Evolutionary conservation across 306 rosid species (phyloP), one percentile per base, ranked within the genome.

Genomic region (Quercus wislizeni): DNA sequence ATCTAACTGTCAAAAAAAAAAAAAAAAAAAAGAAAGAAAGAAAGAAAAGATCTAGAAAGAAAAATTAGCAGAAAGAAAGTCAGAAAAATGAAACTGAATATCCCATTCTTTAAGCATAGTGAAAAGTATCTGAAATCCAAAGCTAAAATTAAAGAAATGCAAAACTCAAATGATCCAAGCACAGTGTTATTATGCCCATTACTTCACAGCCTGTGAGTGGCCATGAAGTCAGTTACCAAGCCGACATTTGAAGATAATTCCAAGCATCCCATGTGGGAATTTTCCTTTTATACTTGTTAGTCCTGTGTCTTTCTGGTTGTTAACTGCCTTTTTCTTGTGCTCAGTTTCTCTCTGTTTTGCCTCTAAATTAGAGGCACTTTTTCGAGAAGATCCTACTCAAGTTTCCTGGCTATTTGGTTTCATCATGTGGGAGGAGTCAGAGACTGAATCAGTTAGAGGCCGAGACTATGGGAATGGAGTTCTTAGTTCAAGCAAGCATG

Each of bases 371-470:
- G 69, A 79, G 69, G 56, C 35, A 75, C 85, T 86, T 86, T 76
- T 51, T 79, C 64, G 25, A 75, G 75, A 81, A 73, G 69, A 68
- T 27, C 62, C 80, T 55, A 35, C 74, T 25, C 20, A 58, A 59
- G 33, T 56, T 83, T 73, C 84, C 81, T 74, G 74, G 55, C 80
- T 65, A 76, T 83, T 82, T 77, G 58, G 30, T 56, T 78, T 78
- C 80, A 90, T 75, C 85, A 95, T 95, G 99, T 95, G 99, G 99
- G 99, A 95, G 99, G 99, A 95, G 78, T 95, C 99, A 10, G 99
- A 93, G 76, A 85, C 70, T 5, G 97, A 96, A 76, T 90, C 90
- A 21, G 86, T 80, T 4, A 80, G 75, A 31, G 90, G 84, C 31
- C 78, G 91, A 69, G 90, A 88, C 55, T 96, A 85, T 78, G 93